Conservation (phyloP, 2,329 filamentous ascomycete genomes). For the Simplicillium sp. region DNA sequence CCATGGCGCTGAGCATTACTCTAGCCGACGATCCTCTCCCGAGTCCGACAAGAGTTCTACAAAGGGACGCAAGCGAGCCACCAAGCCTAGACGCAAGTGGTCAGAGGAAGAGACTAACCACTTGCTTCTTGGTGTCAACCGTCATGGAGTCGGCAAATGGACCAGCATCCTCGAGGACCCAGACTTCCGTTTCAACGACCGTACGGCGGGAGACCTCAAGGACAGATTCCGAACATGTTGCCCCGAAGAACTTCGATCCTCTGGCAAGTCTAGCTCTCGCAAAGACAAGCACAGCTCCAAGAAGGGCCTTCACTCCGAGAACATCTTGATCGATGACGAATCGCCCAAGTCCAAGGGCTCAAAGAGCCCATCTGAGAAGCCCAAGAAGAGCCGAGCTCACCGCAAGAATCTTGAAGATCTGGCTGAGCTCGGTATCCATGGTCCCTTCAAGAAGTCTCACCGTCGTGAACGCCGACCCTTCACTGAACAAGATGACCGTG, state of each 20-base stretch:
- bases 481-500: constrained; percentile 51
- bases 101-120: constrained; percentile 56
- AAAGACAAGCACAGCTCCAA: constrained; percentile 23
- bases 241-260: constrained; percentile 46
- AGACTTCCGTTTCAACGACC: constrained; percentile 50
- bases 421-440: constrained; percentile 48
- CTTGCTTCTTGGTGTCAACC: constrained; percentile 49
- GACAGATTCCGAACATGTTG: constrained; percentile 59
- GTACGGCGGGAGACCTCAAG: constrained; percentile 54
- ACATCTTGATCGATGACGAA: constrained; percentile 43
- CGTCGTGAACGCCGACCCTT: constrained; percentile 52
- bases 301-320: constrained; percentile 42
- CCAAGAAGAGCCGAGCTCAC: constrained; percentile 43
- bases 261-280: constrained; percentile 19
- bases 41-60: constrained; percentile 19
- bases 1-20: constrained; percentile 19
- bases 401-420: constrained; percentile 47
- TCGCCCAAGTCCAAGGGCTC: constrained; percentile 16
- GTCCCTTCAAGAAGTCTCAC: constrained; percentile 52
- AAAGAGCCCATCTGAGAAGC: constrained; percentile 20
- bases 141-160: constrained; percentile 57
- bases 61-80: constrained; percentile 42
- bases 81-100: constrained; percentile 53
- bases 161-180: constrained; percentile 53
- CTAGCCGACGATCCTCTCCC: constrained; percentile 12